These are phyloP conservation scores for Hippophae gyantsensis DNA, from an alignment of 306 rosid genomes.

Conservation along the genomic window DNA sequence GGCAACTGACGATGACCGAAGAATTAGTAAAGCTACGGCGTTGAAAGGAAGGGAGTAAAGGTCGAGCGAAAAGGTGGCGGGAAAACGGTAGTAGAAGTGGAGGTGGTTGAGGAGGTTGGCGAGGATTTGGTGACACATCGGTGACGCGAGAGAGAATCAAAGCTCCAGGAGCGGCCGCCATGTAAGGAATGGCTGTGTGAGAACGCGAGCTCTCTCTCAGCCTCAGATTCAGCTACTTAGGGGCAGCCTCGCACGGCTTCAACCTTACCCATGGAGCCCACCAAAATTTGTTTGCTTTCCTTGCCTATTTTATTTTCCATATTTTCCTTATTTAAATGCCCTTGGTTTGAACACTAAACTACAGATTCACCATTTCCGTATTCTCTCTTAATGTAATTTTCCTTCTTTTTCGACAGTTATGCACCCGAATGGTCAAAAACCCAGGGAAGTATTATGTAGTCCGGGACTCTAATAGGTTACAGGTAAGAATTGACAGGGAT, in stretches of 20 bases:
- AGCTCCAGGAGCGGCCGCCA: conserved; percentile 64
- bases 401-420: too few relatives aligned
- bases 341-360: conserved; percentile 1
- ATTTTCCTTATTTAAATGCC: not conserved
- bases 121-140: conserved; percentile 32
- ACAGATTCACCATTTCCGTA: conserved; percentile 19
- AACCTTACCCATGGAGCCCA: conserved; percentile 10
- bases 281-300: conserved; percentile 7
- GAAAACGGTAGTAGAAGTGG: conserved; percentile 14
- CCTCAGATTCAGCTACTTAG: conserved; percentile 2
- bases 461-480: too few relatives aligned
- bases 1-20: conserved; percentile 28
- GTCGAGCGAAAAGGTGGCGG: conserved; percentile 14
- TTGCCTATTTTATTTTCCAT: not conserved
- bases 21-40: conserved; percentile 21
- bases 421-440: too few relatives aligned
- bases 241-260: conserved; percentile 1
- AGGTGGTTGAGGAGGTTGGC: conserved; percentile 36
- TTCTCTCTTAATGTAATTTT: too few relatives aligned
- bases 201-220: conserved; percentile 13
- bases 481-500: too few relatives aligned
- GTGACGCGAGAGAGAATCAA: conserved; percentile 49
- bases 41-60: conserved; percentile 10
- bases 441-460: too few relatives aligned
- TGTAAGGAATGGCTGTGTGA: conserved; percentile 12